These are phyloP conservation scores for Epichloe baconii DNA, from an alignment of 2,329 filamentous ascomycete species.

Conservation along the genomic window DNA sequence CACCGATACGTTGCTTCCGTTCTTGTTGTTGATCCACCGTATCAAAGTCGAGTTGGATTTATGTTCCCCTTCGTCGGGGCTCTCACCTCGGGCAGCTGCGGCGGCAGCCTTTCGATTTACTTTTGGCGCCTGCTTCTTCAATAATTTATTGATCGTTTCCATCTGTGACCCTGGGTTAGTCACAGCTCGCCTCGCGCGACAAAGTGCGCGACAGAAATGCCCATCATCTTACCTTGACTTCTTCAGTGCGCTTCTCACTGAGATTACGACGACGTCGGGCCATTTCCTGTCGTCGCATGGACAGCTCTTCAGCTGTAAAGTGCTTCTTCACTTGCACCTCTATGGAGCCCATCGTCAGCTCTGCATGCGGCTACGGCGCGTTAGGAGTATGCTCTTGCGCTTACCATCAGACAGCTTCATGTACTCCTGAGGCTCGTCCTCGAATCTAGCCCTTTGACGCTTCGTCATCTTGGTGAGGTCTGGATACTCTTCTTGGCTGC, in stretches of 20 bases:
- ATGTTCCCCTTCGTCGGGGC: slow-evolving; percentile 31
- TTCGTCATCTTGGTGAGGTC: slow-evolving; percentile 49
- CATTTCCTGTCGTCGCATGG: slow-evolving; percentile 50
- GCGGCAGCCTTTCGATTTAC: slow-evolving; percentile 41
- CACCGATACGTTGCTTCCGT: slow-evolving; percentile 49
- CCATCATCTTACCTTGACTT: slow-evolving; percentile 39
- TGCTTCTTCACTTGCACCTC: slow-evolving; percentile 52
- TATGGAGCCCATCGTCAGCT: slow-evolving; percentile 15
- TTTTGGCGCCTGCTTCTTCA: slow-evolving; percentile 76
- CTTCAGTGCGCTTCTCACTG: slow-evolving; percentile 51
- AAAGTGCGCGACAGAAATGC: not conserved
- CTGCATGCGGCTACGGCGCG: not conserved
- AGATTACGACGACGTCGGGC: slow-evolving; percentile 46
- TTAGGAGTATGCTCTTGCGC: slow-evolving; percentile 9
- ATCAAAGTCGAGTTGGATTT: slow-evolving; percentile 49
- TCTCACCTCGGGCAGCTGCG: slow-evolving; percentile 31
- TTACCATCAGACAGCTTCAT: slow-evolving; percentile 49
- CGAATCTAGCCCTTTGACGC: slow-evolving; percentile 45
- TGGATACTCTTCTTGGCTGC: slow-evolving; percentile 36
- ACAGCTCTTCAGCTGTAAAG: slow-evolving; percentile 48
- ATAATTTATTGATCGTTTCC: slow-evolving; percentile 82
- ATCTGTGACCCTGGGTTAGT: slow-evolving; percentile 36
- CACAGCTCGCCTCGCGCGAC: not conserved
- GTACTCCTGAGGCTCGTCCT: slow-evolving; percentile 39
- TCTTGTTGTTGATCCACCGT: slow-evolving; percentile 57